A percentile compares a stretch with the other conserved stretches of the same genome.
These are phyloP conservation scores for Hippophae rhamnoides DNA, from an alignment of 306 rosid species.

Conservation along the genomic window DNA sequence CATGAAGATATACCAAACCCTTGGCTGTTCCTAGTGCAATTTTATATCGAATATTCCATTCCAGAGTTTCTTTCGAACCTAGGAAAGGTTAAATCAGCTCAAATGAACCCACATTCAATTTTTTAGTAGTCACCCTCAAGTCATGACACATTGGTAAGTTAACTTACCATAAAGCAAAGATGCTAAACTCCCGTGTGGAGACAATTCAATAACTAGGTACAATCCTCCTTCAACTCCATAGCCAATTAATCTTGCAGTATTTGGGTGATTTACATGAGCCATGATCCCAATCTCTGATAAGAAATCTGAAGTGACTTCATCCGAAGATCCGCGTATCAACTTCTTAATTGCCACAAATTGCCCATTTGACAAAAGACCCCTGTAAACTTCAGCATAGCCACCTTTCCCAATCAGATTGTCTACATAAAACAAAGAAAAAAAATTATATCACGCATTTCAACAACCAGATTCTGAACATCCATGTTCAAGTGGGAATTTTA, in stretches of 20 bases:
- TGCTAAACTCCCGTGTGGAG: constrained; percentile 86
- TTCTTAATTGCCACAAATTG: constrained; percentile 70
- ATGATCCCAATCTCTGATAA: constrained; percentile 84
- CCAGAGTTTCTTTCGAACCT: constrained; percentile 70
- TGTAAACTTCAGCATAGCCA: constrained; percentile 92
- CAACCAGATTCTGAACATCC: not conserved
- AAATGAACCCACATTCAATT: not conserved
- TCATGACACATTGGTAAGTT: not conserved
- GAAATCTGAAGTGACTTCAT: constrained; percentile 69
- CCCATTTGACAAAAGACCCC: constrained; percentile 62
- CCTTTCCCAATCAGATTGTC: constrained; percentile 92
- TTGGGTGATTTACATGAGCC: constrained; percentile 83
- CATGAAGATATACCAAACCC: constrained; percentile 82
- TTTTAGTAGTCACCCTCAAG: not conserved
- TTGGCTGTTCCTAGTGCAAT: constrained; percentile 74
- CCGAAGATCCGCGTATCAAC: constrained; percentile 62
- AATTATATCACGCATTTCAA: not conserved
- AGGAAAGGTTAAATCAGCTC: not conserved
- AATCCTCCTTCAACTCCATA: constrained; percentile 95
- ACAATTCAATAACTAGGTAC: constrained; percentile 76
- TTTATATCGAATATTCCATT: constrained; percentile 70
- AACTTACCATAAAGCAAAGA: constrained; percentile 63
- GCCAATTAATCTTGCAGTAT: constrained; percentile 80
- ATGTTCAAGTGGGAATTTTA: not conserved
- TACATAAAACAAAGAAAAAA: constrained; percentile 27